Conservation (phyloP, 1,139 yeast genomes). For the Spencermartinsiella ligniputridi region DNA sequence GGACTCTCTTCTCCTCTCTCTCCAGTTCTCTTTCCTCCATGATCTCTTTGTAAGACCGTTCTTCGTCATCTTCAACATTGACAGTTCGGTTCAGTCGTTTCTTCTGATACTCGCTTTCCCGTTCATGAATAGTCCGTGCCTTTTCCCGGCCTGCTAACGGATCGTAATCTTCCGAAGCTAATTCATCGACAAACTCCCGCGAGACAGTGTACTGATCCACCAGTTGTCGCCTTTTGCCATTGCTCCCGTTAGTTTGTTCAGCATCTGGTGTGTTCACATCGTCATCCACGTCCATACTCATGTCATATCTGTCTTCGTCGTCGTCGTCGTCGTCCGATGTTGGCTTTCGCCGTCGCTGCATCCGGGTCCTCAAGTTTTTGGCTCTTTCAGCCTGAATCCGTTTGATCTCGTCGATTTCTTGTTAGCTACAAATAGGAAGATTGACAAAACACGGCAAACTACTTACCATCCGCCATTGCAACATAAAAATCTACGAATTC, state of each 20-base stretch:
- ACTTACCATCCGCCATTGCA: constrained; percentile 4
- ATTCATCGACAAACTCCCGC: constrained; percentile 27
- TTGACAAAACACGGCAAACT: neutral
- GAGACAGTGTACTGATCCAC: constrained; percentile 35
- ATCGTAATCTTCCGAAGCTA: constrained; percentile 36
- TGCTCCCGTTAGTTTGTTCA: constrained; percentile 4
- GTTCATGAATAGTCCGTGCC: constrained; percentile 31
- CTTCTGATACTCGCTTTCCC: constrained; percentile 42
- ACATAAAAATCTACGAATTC: no score
- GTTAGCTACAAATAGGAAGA: neutral
- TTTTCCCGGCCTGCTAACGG: constrained; percentile 33
- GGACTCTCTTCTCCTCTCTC: constrained; percentile 31
- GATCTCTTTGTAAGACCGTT: constrained; percentile 23
- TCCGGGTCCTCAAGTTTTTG: neutral
- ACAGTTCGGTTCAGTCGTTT: constrained; percentile 36
- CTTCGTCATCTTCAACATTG: constrained; percentile 24
- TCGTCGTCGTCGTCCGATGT: neutral
- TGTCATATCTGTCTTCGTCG: neutral
- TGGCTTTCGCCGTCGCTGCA: neutral
- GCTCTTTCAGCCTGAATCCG: constrained; percentile 2
- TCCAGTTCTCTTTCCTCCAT: constrained; percentile 32
- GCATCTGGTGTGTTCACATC: constrained; percentile 5
- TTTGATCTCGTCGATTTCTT: constrained; percentile 1
- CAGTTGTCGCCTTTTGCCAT: constrained; percentile 14
- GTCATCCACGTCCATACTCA: neutral